Conservation (phyloP, 2,329 filamentous ascomycete species). For the Arthrocladium fulminans region DNA sequence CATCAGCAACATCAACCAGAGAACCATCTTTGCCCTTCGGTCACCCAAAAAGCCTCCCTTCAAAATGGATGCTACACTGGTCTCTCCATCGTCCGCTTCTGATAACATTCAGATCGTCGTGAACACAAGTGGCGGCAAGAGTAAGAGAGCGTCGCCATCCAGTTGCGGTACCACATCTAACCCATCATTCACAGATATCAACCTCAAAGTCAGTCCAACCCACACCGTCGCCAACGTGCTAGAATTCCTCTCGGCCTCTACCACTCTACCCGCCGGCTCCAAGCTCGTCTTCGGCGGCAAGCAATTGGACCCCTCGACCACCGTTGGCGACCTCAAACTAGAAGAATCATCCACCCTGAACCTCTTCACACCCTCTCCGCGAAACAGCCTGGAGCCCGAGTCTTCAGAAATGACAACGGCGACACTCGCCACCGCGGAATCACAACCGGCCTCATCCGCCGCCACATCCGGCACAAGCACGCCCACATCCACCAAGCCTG, state of each 20-base stretch:
- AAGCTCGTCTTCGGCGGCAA: conserved; percentile 52
- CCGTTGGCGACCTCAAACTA: conserved; percentile 21
- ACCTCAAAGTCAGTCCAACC: conserved; percentile 45
- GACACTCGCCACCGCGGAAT: conserved; percentile 45
- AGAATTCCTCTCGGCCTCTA: conserved; percentile 50
- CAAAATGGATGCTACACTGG: conserved; percentile 2
- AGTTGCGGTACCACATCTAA: conserved; percentile 20
- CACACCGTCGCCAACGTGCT: conserved; percentile 49
- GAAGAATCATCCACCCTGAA: conserved; percentile 19
- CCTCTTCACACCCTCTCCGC: conserved; percentile 33
- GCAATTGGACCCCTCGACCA: conserved; percentile 37
- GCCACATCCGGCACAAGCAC: conserved; percentile 41
- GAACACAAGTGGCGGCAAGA: conserved; percentile 43
- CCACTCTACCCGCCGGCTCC: conserved; percentile 43
- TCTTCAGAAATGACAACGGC: conserved; percentile 18
- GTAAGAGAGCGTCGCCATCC: conserved; percentile 33
- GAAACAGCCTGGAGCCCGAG: conserved; percentile 11
- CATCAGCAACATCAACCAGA: background rate
- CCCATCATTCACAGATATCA: conserved; percentile 42
- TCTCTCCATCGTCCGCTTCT: background rate
- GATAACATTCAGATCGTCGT: conserved; percentile 5
- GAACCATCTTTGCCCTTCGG: background rate
- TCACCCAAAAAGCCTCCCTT: background rate
- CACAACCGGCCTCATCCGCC: conserved; percentile 34
- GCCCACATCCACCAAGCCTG: conserved; percentile 40